A percentile compares a stretch with the other conserved stretches of the same genome.
Conservation (phyloP, 768 basidiomycete genomes). For the Sutorius australiensis region DNA sequence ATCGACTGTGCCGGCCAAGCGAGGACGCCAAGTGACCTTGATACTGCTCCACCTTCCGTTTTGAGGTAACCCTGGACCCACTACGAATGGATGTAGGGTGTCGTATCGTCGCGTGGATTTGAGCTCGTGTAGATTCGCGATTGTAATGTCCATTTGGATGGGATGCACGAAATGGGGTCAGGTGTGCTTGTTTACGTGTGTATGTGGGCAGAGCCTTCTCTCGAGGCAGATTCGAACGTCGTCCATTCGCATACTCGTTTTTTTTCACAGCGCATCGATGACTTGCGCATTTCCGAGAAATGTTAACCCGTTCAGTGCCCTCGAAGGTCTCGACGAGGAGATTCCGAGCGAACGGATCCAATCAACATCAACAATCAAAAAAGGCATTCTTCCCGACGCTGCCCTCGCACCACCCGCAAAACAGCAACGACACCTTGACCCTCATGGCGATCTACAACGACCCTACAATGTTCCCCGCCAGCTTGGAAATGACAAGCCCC, state of each 20-base stretch:
- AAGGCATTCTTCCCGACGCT: not conserved
- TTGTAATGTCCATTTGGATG: too few species aligned
- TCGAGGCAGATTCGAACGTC: too few species aligned
- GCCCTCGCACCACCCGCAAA: not conserved
- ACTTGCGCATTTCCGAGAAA: not conserved
- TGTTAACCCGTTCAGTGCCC: constrained; percentile 4
- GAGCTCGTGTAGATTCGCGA: too few species aligned
- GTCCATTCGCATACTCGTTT: not conserved
- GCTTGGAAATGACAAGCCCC: not conserved
- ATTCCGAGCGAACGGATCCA: not conserved
- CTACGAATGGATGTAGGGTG: not conserved
- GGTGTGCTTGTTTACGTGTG: too few species aligned
- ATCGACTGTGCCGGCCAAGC: constrained; percentile 37
- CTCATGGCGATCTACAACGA: not conserved
- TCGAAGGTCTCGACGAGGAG: not conserved
- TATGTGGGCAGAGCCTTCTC: too few species aligned
- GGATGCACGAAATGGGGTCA: too few species aligned
- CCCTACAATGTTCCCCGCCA: not conserved
- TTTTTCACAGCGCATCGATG: constrained; percentile 8
- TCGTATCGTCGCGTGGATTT: too few species aligned
- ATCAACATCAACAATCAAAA: not conserved
- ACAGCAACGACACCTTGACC: not conserved
- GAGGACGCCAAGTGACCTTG: constrained; percentile 18
- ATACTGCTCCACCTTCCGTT: not conserved
- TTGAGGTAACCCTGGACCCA: constrained; percentile 10